Evolutionary conservation across 2,329 filamentous ascomycete genomes (phyloP).

Genomic region (Penicillium nordicum): DNA sequence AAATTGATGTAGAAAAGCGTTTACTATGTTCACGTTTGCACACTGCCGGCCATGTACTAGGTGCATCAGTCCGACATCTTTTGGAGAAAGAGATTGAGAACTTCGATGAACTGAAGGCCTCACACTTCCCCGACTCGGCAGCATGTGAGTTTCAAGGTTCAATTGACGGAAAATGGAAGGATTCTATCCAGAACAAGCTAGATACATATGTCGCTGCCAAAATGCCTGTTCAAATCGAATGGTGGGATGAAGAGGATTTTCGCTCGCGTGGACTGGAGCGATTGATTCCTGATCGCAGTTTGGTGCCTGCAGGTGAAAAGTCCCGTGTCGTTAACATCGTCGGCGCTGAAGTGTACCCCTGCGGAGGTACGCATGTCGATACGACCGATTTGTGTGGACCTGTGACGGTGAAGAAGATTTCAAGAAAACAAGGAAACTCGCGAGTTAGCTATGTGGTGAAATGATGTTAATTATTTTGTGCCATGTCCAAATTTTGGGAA

Average conservation of each 20-base stretch:
- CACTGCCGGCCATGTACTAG: constrained; percentile 70
- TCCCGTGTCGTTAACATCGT: constrained; percentile 67
- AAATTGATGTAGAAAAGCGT: constrained; percentile 60
- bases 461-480: neutral
- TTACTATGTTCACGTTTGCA: constrained; percentile 65
- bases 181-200: constrained; percentile 58
- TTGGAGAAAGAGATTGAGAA: constrained; percentile 50
- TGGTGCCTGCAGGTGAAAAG: constrained; percentile 51
- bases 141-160: constrained; percentile 65
- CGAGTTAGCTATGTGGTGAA: constrained; percentile 50
- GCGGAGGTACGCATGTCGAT: constrained; percentile 70
- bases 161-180: constrained; percentile 63
- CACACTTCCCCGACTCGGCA: constrained; percentile 66
- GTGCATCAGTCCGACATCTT: constrained; percentile 62
- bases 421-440: constrained; percentile 60
- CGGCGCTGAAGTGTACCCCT: constrained; percentile 67
- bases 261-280: constrained; percentile 51
- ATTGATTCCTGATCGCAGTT: constrained; percentile 52
- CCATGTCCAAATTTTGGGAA: neutral
- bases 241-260: constrained; percentile 65
- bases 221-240: constrained; percentile 62
- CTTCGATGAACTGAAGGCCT: constrained; percentile 67
- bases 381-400: constrained; percentile 52
- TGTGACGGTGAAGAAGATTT: constrained; percentile 66
- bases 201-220: constrained; percentile 56